phyloP scores from a whole-genome alignment of 331 rosid species.

The Prunus yedoensis region DNA sequence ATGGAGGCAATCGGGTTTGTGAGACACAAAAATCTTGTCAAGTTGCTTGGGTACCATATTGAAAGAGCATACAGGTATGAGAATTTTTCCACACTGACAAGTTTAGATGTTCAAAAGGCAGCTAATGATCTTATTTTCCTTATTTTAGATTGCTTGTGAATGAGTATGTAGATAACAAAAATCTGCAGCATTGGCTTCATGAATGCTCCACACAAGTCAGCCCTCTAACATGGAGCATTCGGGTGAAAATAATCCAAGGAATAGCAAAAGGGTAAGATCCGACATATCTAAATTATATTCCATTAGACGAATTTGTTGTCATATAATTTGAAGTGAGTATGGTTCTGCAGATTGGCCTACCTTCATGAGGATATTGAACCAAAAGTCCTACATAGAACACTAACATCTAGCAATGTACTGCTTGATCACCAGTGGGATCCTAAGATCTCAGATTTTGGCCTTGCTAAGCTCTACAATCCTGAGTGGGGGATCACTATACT shows the following conservation, averaged over 20 bases:
- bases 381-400: conserved; percentile 50
- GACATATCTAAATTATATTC: background rate
- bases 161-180: conserved; percentile 58
- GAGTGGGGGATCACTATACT: conserved; percentile 29
- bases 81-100: background rate
- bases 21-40: conserved; percentile 54
- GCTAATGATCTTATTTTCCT: background rate
- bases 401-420: conserved; percentile 54
- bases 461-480: conserved; percentile 41
- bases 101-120: background rate
- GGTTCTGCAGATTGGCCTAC: conserved; percentile 59
- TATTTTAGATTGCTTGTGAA: conserved; percentile 46
- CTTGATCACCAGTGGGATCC: conserved; percentile 64
- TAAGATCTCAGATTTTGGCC: conserved; percentile 52
- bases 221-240: conserved; percentile 58
- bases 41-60: conserved; percentile 52
- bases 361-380: conserved; percentile 69
- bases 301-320: background rate
- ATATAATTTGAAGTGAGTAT: background rate
- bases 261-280: conserved; percentile 68
- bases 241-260: conserved; percentile 52
- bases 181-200: conserved; percentile 69
- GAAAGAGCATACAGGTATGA: conserved; percentile 44
- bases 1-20: conserved; percentile 53
- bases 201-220: conserved; percentile 39